These are phyloP conservation scores for Achaetomium macrosporum DNA, from an alignment of 2,329 filamentous ascomycete genomes.

Conservation along the genomic window DNA sequence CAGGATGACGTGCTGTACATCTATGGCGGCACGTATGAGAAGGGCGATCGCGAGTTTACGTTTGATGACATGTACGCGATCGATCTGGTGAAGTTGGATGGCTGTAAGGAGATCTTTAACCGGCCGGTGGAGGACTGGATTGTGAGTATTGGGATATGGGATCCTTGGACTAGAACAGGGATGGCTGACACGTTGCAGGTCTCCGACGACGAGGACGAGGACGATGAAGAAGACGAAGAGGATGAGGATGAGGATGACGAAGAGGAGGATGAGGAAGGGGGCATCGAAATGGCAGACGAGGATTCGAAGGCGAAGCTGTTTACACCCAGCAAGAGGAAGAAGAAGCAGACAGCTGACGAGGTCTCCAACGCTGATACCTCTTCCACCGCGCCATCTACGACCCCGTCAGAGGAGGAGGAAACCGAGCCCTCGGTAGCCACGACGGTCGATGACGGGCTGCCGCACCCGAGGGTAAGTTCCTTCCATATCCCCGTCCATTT, in stretches of 20 bases:
- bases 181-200: constrained; percentile 37
- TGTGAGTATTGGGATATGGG: constrained; percentile 39
- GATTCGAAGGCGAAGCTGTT: constrained; percentile 45
- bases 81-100: constrained; percentile 90
- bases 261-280: constrained; percentile 45
- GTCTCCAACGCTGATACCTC: constrained; percentile 16
- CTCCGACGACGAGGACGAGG: constrained; percentile 54
- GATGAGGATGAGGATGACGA: constrained; percentile 51
- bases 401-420: constrained; percentile 38
- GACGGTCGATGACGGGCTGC: constrained; percentile 65
- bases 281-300: constrained; percentile 45
- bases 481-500: constrained; percentile 21
- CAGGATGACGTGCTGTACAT: constrained; percentile 92
- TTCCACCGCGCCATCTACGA: constrained; percentile 20
- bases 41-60: constrained; percentile 89
- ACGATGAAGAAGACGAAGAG: constrained; percentile 56
- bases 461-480: constrained; percentile 54
- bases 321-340: constrained; percentile 55
- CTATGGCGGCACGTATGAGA: constrained; percentile 92
- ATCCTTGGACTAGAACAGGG: not conserved
- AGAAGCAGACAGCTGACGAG: constrained; percentile 39
- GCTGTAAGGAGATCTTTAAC: constrained; percentile 85
- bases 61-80: constrained; percentile 94
- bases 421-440: constrained; percentile 38
- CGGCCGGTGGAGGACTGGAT: constrained; percentile 82